These are phyloP conservation scores for Aspergillus jensenii DNA, from an alignment of 2,329 filamentous ascomycete genomes.

Conservation along the genomic window DNA sequence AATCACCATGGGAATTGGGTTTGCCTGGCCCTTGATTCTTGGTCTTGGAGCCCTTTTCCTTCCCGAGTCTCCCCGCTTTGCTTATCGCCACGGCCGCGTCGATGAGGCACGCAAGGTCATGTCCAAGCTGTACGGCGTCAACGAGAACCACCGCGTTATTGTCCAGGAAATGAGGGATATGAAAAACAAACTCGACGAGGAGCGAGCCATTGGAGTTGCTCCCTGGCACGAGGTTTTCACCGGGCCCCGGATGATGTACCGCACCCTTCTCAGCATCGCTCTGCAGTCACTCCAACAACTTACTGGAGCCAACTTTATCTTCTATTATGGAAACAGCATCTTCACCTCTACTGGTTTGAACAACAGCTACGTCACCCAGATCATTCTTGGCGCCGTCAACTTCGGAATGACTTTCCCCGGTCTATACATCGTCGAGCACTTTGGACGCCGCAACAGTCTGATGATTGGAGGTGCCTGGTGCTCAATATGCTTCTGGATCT, in stretches of 20 bases:
- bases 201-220: slow-evolving; percentile 43
- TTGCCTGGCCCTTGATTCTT: slow-evolving; percentile 58
- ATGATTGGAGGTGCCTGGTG: slow-evolving; percentile 69
- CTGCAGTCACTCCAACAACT: slow-evolving; percentile 51
- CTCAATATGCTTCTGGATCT: slow-evolving; percentile 60
- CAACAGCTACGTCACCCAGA: slow-evolving; percentile 66
- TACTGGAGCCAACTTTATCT: slow-evolving; percentile 52
- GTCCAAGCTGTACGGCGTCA: slow-evolving; percentile 56
- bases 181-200: slow-evolving; percentile 59
- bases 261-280: slow-evolving; percentile 45
- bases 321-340: slow-evolving; percentile 58
- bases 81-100: slow-evolving; percentile 54
- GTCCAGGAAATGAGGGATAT: slow-evolving; percentile 59
- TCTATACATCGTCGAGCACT: slow-evolving; percentile 69
- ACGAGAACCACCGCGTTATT: slow-evolving; percentile 56
- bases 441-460: slow-evolving; percentile 67
- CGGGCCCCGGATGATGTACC: slow-evolving; percentile 49
- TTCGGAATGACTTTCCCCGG: slow-evolving; percentile 66
- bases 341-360: slow-evolving; percentile 66
- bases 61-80: slow-evolving; percentile 59
- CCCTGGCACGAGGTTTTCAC: slow-evolving; percentile 48
- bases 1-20: slow-evolving; percentile 57
- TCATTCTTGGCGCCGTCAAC: slow-evolving; percentile 69
- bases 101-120: slow-evolving; percentile 55
- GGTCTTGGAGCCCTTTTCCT: slow-evolving; percentile 56